phyloP scores from a whole-genome alignment of 805 yeast species.

The Teunomyces kruisii region DNA sequence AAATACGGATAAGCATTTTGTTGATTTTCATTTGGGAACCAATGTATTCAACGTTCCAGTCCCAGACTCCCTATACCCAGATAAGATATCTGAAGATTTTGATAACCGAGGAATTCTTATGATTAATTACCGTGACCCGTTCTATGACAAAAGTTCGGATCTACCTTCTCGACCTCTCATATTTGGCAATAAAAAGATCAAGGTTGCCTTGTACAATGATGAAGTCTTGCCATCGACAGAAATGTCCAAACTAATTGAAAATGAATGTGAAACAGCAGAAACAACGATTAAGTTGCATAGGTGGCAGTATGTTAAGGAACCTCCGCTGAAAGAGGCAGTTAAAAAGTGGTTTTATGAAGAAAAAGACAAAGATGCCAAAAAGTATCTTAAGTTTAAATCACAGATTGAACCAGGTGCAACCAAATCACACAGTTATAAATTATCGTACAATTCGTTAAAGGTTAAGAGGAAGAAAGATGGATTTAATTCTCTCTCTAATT shows the following conservation, averaged over 20 bases:
- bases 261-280: background rate
- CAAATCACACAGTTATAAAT: slow-evolving; percentile 36
- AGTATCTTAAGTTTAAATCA: slow-evolving; percentile 31
- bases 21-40: background rate
- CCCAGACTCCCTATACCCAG: slow-evolving; percentile 18
- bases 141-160: slow-evolving; percentile 54
- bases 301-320: slow-evolving; percentile 48
- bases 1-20: background rate
- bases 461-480: slow-evolving; percentile 37
- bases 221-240: slow-evolving; percentile 9
- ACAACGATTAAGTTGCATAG: background rate
- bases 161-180: slow-evolving; percentile 54
- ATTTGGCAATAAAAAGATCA: slow-evolving; percentile 66
- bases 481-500: slow-evolving; percentile 51
- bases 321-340: slow-evolving; percentile 50
- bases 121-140: slow-evolving; percentile 61
- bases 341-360: slow-evolving; percentile 28
- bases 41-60: slow-evolving; percentile 20
- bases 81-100: slow-evolving; percentile 25
- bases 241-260: slow-evolving; percentile 6
- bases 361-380: slow-evolving; percentile 11
- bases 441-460: slow-evolving; percentile 34
- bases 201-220: slow-evolving; percentile 38
- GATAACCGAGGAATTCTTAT: slow-evolving; percentile 49
- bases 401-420: slow-evolving; percentile 53